Evolutionary conservation across 805 yeast genomes (phyloP), one percentile per base, ranked within the genome.

Genomic region (Suhomyces canberraensis): DNA sequence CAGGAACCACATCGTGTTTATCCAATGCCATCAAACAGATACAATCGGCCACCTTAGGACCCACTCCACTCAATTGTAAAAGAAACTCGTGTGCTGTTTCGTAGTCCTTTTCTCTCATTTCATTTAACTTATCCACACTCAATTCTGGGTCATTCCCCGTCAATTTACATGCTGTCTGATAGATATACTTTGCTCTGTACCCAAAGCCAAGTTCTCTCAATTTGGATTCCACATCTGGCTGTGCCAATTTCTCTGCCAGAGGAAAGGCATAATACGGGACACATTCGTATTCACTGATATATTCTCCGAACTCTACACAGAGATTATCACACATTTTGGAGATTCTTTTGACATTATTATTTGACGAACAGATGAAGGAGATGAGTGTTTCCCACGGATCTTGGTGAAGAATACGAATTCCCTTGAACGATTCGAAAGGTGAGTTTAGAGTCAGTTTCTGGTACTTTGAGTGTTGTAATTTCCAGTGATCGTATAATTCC

Each of bases 1-100:
- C 86, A 0, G 98, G 98, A 3, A 93, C 96, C 8, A 87, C 76
- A 38, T 82, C 87, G 51, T 84, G 87, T 56, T 85, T 82, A 50
- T 84, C 91, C 42, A 91, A 67, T 2, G 93, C 81, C 97, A 93
- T 91, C 30, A 93, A 66, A 45, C 95, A 81, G 11, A 93, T 93
- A 58, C 98, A 93, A 50, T 93, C 98, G 0, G 98, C 97, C 1
- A 93, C 98, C 61, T 93, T 93, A 0, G 98, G 98, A 0, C 98
- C 98, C 0, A 93, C 96, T 1, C 98, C 98, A 3, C 75, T 69
- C 48, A 84, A 82, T 42, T 75, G 69, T 45, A 83, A 66, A 28
- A 93, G 61, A 33, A 72, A 78, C 5, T 69, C 66, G 42, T 79
- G 84, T 2, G 81, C 80, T 4, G 67, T 73, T 30, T 63, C 69